A percentile compares a stretch with the other conserved stretches of the same genome.
These are phyloP conservation scores for Eucalyptus guilfoylei DNA, from an alignment of 345 rosid genomes.

Conservation along the genomic window DNA sequence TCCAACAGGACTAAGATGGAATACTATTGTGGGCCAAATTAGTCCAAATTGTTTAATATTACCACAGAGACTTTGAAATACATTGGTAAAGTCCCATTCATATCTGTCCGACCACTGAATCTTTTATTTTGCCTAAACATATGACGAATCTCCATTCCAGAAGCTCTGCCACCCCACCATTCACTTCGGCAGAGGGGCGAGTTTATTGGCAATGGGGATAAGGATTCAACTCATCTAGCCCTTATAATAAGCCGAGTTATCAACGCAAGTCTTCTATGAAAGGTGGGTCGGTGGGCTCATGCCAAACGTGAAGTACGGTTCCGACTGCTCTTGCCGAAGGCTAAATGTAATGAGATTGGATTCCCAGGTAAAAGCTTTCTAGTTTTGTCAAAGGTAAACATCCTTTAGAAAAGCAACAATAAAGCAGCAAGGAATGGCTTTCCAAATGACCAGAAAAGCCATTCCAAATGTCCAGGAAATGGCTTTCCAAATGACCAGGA, in stretches of 20 bases:
- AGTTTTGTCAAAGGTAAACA: not conserved
- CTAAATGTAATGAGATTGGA: not conserved
- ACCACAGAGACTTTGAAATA: not conserved
- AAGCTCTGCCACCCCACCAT: not conserved
- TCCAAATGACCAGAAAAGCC: not conserved
- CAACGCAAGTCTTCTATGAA: not conserved
- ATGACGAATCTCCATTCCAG: not conserved
- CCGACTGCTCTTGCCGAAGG: not conserved
- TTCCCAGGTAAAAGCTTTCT: not conserved
- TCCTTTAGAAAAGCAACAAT: not conserved
- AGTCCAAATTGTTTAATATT: not conserved
- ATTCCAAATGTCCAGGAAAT: too few relatives aligned
- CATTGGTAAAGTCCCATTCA: not conserved
- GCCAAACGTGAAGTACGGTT: not conserved
- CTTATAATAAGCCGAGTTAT: not conserved
- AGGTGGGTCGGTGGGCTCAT: not conserved
- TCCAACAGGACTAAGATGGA: not conserved
- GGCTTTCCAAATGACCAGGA: not conserved
- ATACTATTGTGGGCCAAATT: not conserved
- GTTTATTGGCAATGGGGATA: not conserved
- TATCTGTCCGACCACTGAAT: not conserved
- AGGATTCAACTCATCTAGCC: not conserved
- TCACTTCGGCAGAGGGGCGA: not conserved
- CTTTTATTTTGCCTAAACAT: not conserved
- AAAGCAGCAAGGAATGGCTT: not conserved